Base-by-base conservation (phyloP, 371 early-diverging fungal species). In the Quaeritorhiza haematococci region DNA sequence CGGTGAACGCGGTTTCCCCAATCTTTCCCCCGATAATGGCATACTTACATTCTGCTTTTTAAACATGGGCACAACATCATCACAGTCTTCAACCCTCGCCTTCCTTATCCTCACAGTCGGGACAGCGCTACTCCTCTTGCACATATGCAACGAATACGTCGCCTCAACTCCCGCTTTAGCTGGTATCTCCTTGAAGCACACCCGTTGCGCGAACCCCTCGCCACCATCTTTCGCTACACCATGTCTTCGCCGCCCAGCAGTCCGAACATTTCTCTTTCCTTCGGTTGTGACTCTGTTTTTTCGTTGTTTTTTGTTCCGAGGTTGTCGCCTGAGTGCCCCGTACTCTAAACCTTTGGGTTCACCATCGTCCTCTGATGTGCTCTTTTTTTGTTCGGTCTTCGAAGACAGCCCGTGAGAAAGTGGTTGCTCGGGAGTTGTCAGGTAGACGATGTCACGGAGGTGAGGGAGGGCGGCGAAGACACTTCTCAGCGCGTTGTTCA, bases 11-110 rank as follows among this genome's bases (percentile, higher is more conserved):
- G 27, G n/a, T 0, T 10, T 24, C 15, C 3, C 30, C 47, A 29
- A 38, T 45, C 30, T 21, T 47, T 28, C n/a, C 1, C 1, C 41
- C 29, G 13, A 44, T 30, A 6, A 44, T 21, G n/a, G 23, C 34
- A 3, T 3, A 10, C 67, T 24, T 53, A 75, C 68, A 34, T 72
- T 64, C 45, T 75, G 70, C 33, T 63, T 53, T 51, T 62, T 58
- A 38, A 79, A 69, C 66, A 79, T 71, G 4, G 79, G 79, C 1
- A 70, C 64, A 7, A 79, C 45, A 61, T 79, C 79, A 56, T 79
- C 79, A 46, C 74, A 75, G 53, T 79, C 79, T 48, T 76, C 79
- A 1, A 79, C 73, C 17, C 69, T 46, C 8, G 74, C 75, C 24
- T 54, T 64, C 35, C 79, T 21, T 4, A 78, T 62, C 29, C 59